Conservation (phyloP, 331 rosid genomes). For the Pyrus hybrid region DNA sequence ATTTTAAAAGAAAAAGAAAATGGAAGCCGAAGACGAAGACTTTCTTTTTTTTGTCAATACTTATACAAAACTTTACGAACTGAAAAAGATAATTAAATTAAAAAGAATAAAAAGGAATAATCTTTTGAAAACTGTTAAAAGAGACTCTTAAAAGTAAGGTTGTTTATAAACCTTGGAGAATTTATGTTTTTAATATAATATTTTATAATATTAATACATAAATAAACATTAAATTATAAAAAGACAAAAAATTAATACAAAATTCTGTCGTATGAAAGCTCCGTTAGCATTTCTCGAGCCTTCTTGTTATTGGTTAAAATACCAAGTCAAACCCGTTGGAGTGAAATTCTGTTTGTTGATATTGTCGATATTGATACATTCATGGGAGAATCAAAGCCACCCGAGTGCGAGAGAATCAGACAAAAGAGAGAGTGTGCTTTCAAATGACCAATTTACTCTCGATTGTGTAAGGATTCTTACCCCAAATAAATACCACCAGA, state of each 20-base stretch:
- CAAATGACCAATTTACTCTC: not conserved
- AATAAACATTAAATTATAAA: no score
- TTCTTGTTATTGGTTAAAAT: not conserved
- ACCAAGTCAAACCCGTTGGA: constrained; percentile 5
- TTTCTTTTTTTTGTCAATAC: not conserved
- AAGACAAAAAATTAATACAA: no score
- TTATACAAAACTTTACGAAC: not conserved
- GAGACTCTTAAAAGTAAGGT: no score
- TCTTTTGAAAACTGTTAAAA: no score
- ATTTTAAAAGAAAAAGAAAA: not conserved
- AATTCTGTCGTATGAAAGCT: no score
- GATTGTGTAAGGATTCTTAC: not conserved
- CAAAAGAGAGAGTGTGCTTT: not conserved
- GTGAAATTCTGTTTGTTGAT: not conserved
- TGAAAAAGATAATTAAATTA: not conserved
- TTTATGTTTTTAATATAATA: no score
- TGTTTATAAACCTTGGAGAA: no score
- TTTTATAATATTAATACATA: no score
- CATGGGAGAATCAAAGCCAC: constrained; percentile 2
- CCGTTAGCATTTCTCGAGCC: no score
- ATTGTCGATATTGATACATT: not conserved
- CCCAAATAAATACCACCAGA: not conserved
- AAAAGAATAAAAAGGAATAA: no score
- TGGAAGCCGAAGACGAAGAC: not conserved
- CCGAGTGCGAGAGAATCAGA: constrained; percentile 2